Percentiles rank a stretch among this genome's conserved stretches.
Evolutionary conservation across 805 yeast genomes (phyloP).

Genomic region (Danielia reshetovae): DNA sequence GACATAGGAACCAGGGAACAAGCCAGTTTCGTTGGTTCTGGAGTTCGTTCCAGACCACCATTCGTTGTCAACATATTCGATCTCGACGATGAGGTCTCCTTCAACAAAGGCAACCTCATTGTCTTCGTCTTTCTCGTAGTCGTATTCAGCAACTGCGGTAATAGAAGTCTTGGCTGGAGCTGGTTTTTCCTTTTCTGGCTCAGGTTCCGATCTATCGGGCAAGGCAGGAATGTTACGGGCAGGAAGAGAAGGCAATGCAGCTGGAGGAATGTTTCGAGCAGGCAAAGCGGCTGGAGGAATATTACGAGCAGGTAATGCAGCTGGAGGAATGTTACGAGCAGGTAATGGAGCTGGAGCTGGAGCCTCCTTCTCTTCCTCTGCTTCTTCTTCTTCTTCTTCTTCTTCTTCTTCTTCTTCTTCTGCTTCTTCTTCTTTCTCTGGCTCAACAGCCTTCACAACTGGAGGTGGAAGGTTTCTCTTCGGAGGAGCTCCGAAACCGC

Average conservation of each 20-base stretch:
- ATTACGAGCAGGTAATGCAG: conserved; percentile 17
- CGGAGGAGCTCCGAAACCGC: conserved; percentile 17
- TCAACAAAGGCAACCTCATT: conserved; percentile 66
- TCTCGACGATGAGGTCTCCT: conserved; percentile 62
- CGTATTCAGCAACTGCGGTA: conserved; percentile 77
- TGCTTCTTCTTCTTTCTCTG: conserved; percentile 8
- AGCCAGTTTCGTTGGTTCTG: conserved; percentile 45
- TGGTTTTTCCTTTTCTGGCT: conserved; percentile 1
- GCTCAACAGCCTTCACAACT: conserved; percentile 13
- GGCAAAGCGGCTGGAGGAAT: conserved; percentile 16
- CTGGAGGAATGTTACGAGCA: conserved; percentile 16
- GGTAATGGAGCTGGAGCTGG: conserved; percentile 16
- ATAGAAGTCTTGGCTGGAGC: conserved; percentile 12
- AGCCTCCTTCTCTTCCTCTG: conserved; percentile 1
- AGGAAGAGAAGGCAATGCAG: conserved; percentile 13
- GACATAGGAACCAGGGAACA: conserved; percentile 57
- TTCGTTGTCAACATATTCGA: conserved; percentile 68
- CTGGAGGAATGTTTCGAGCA: conserved; percentile 2
- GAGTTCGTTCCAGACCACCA: conserved; percentile 56
- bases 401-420: conserved; percentile 10
- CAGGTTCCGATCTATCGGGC: conserved; percentile 11
- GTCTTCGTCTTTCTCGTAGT: conserved; percentile 70
- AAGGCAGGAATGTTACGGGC: conserved; percentile 14
- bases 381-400: conserved; percentile 25
- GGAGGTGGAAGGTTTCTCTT: conserved; percentile 18